Base-by-base conservation (phyloP, 1,139 yeast species). In the Geotrichum macrosporum region DNA sequence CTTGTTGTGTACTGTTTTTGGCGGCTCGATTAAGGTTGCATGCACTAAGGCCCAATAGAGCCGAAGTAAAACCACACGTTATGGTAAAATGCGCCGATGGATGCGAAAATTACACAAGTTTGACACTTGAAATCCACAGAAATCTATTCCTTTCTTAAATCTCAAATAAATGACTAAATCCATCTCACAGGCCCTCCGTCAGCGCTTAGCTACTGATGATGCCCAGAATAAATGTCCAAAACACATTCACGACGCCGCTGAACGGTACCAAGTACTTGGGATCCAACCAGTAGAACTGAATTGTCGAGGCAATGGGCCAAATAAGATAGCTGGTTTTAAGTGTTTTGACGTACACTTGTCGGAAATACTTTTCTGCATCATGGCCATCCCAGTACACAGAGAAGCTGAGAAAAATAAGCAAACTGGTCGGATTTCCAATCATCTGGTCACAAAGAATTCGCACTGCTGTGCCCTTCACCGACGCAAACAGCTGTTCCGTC, bases 361-460 rank as follows among this genome's bases (percentile, higher is more conserved):
- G 59, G 42, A 66, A 44, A 41, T 60, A 64, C 20, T 56, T 50
- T 47, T 64, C 67, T 19, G 64, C 53, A 45, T 65, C 65, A 31
- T 57, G 55, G 35, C 68, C 69, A 43, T 66, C 69, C 70, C 70
- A 66, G 48, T 55, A 63, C 4, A 67, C 68, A 18, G 61, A 53
- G 44, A 61, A 62, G 22, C 63, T 51, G 9, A 64, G 54, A 51
- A 64, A 66, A 15, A 60, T 45, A 34, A 66, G 59, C 4, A 63
- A 57, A 2, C 64, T 54, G n/a, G 65, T 45, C 3, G 70, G 69
- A 46, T 61, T 65, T 10, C 69, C 69, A 18, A 66, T 48, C 2
- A 53, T 16, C 51, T 66, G 70, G 50, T 66, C 70, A 35, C 62
- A 59, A 8, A 62, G 34, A 4, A 65, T 57, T 33, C 62, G 59